These are phyloP conservation scores for Fagus sylvatica DNA, from an alignment of 306 rosid genomes.

Conservation along the genomic window DNA sequence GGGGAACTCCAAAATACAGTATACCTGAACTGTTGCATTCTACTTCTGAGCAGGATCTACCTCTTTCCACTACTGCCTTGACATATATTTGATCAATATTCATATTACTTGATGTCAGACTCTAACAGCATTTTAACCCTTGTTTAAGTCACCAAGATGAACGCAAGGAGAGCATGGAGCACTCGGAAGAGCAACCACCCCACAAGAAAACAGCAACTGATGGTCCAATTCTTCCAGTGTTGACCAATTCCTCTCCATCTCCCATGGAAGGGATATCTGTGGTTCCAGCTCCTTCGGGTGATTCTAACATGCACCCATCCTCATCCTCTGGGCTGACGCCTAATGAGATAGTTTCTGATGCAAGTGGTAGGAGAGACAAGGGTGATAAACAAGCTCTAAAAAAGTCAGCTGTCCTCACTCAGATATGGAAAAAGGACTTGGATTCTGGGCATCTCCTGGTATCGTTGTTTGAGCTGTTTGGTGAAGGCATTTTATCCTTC, in stretches of 20 bases:
- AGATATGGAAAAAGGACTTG: constrained; percentile 75
- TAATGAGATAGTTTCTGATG: not conserved
- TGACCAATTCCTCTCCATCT: constrained; percentile 26
- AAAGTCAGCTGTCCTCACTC: constrained; percentile 56
- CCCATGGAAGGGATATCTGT: constrained; percentile 24
- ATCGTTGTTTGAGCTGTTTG: constrained; percentile 56
- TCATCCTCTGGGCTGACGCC: constrained; percentile 16
- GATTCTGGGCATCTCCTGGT: constrained; percentile 57
- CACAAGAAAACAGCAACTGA: constrained; percentile 37
- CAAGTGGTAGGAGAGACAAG: constrained; percentile 18
- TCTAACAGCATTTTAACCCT: not conserved
- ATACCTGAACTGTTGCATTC: not conserved
- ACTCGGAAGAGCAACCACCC: constrained; percentile 30
- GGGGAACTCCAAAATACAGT: too few relatives aligned
- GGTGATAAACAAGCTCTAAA: constrained; percentile 31
- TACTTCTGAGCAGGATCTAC: not conserved
- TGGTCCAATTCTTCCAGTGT: constrained; percentile 13
- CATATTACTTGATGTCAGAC: not conserved
- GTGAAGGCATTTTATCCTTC: constrained; percentile 67
- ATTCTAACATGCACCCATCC: constrained; percentile 23
- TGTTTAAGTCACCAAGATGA: constrained; percentile 20
- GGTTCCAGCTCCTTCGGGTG: constrained; percentile 6
- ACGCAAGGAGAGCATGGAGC: constrained; percentile 34
- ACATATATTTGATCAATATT: not conserved
- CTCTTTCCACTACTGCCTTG: not conserved